Base-by-base conservation (phyloP, 2,329 filamentous ascomycete genomes). In the Xylaria sp. region DNA sequence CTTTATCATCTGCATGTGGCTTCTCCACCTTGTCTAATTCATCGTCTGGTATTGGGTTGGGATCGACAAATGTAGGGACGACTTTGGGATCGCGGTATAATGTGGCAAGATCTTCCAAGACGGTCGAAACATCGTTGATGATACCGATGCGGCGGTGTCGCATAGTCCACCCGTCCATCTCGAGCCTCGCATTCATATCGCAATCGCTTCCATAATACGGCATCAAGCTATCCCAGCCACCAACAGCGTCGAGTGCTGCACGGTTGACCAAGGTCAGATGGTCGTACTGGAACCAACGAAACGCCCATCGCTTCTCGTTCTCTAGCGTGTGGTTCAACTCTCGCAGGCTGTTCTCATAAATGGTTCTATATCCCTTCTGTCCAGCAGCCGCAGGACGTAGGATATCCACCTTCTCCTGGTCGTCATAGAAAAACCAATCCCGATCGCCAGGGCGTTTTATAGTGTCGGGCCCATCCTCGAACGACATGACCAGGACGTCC, bases 171-270 rank as follows among this genome's bases (percentile, higher is more conserved):
- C 74, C 74, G 38, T 73, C 73, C 75, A 80, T 77, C 23, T 66
- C 69, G 10, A 80, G 60, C 41, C 77, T 72, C 3, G 71, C 73
- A 58, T 81, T 78, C 74, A 81, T 77, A 60, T 82, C 80, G 68
- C 79, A 83, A 68, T 84, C 81, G 31, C 78, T 80, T 46, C 73
- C 76, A 63, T 84, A 84, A 62, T 80, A 84, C 1, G 81, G 80
- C 57, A 85, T 82, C 64, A 80, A 70, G 2, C 78, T 78, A 66
- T 85, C 83, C 79, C 81, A 85, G 1, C 75, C 79, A 15, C 83
- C 75, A 35, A 82, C 72, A n/a, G 75, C 72, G 49, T 77, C 73
- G 56, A 78, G 77, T 5, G 80, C 77, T 7, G 70, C 74, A 27
- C 78, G 77, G 64, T 85, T 84, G 21, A 85, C 79, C 11, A 83